Evolutionary conservation across 805 yeast genomes (phyloP), one percentile per base, ranked within the genome.

Genomic region (Candida methanosorbosa): DNA sequence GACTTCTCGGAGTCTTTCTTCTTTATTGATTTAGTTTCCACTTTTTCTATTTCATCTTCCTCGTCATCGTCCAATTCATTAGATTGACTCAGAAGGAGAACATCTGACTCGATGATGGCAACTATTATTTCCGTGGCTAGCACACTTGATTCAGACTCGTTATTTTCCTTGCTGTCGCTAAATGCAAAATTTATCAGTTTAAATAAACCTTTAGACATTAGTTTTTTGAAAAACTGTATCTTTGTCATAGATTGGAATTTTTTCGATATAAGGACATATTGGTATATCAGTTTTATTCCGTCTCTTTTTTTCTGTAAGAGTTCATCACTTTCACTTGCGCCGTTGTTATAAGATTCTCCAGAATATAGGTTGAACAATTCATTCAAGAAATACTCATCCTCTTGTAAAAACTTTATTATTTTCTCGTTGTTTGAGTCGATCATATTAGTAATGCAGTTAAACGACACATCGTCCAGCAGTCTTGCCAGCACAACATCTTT

Each of bases 401-500:
- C 66, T 44, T 70, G 73, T 28, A 85, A 57, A 45, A 64, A 77
- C 27, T 68, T 68, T 20, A 85, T 66, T 16, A 86, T 71, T 32
- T 75, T 78, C 19, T 75, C 72, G 46, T 85, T 90, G 48, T 82
- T 78, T 44, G 67, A 56, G 46, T 75, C 78, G 5, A 85, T 79
- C 60, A 81, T 60, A 1, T 82, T 74, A 14, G 79, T 63, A 25
- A 92, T 66, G 38, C 81, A 61, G 41, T 72, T 73, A 49, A 78
- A 75, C 4, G 87, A 72, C 29, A 78, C 73, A 52, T 90, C 97
- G 53, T 90, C 97, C 31, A 90, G 54, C 28, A 80, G 61, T 34
- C 95, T 64, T 4, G 92, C 88, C 19, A 90, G 59, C 2, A 84
- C 94, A 15, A 85, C 94, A 54, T 90, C 96, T 53, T 82, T 82